Conservation (phyloP, 2,329 filamentous ascomycete genomes). For the Achaetomium macrosporum region DNA sequence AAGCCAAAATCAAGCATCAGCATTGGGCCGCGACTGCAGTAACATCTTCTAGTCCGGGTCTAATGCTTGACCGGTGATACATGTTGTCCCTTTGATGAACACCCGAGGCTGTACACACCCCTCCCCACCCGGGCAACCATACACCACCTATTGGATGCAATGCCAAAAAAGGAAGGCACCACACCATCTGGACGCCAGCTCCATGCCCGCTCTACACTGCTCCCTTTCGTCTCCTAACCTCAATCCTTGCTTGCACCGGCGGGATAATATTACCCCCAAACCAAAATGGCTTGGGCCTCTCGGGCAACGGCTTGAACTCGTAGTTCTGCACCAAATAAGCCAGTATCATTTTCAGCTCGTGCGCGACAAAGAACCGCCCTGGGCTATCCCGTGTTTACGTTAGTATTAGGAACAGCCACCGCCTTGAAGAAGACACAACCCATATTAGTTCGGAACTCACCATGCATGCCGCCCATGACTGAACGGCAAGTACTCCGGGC, state of each 20-base stretch:
- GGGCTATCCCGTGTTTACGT: conserved; percentile 31
- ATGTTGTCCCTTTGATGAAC: too few species aligned
- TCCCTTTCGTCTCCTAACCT: conserved; percentile 27
- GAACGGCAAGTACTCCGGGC: conserved; percentile 46
- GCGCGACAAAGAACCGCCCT: conserved; percentile 51
- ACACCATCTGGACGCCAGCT: neutral
- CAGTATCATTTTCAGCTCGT: conserved; percentile 51
- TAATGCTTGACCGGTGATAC: too few species aligned
- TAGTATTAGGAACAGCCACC: neutral
- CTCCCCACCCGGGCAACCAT: too few species aligned
- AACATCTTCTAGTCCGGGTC: too few species aligned
- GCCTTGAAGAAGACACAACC: neutral
- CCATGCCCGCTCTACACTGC: conserved; percentile 6
- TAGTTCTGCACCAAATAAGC: conserved; percentile 47
- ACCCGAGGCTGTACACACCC: too few species aligned
- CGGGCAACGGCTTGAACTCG: conserved; percentile 40
- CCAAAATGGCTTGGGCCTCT: conserved; percentile 38
- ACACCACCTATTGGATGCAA: too few species aligned
- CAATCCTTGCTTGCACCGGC: conserved; percentile 29
- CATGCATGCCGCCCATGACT: conserved; percentile 52
- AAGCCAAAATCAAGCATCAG: too few species aligned
- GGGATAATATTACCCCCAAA: conserved; percentile 40
- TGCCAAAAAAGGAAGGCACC: too few species aligned
- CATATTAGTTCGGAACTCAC: conserved; percentile 23
- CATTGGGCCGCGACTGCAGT: too few species aligned